phyloP scores from a whole-genome alignment of 805 yeast genomes.

The Wickerhamiella domercqiae region DNA sequence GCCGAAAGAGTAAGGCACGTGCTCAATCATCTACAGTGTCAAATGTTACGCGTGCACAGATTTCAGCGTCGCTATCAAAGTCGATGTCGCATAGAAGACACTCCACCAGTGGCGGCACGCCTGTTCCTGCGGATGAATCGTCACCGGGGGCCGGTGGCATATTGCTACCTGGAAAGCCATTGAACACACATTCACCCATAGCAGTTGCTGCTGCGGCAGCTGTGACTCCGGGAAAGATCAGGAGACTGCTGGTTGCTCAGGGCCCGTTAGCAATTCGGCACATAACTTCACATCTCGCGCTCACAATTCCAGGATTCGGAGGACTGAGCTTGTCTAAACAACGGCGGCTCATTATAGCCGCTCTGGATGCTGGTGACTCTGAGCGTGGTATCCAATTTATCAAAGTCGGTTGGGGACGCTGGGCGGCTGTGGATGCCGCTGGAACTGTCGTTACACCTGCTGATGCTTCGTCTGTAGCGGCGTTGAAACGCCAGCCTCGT shows the following conservation, averaged over 20 bases:
- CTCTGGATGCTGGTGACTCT: constrained; percentile 58
- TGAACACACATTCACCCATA: constrained; percentile 62
- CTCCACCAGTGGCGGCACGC: neutral
- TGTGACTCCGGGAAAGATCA: constrained; percentile 66
- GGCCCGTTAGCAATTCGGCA: constrained; percentile 89
- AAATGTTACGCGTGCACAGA: neutral
- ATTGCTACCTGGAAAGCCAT: constrained; percentile 16
- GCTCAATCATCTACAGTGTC: neutral
- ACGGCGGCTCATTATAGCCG: constrained; percentile 77
- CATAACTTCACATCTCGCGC: constrained; percentile 61
- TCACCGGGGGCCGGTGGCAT: constrained; percentile 2
- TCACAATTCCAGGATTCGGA: constrained; percentile 66
- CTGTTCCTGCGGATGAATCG: neutral
- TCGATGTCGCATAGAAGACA: neutral
- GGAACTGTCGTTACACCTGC: too few species aligned
- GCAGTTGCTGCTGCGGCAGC: constrained; percentile 78
- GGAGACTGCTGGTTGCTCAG: constrained; percentile 47
- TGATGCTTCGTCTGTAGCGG: neutral
- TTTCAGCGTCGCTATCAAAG: neutral
- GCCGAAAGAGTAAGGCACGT: too few species aligned
- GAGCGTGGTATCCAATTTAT: constrained; percentile 51
- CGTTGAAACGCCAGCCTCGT: constrained; percentile 5
- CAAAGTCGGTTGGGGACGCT: constrained; percentile 96
- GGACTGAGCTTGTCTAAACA: constrained; percentile 73
- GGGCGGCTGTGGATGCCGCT: constrained; percentile 69